phyloP scores from a whole-genome alignment of 176 grass and related monocot genomes.

The Aegilops sharonensis region DNA sequence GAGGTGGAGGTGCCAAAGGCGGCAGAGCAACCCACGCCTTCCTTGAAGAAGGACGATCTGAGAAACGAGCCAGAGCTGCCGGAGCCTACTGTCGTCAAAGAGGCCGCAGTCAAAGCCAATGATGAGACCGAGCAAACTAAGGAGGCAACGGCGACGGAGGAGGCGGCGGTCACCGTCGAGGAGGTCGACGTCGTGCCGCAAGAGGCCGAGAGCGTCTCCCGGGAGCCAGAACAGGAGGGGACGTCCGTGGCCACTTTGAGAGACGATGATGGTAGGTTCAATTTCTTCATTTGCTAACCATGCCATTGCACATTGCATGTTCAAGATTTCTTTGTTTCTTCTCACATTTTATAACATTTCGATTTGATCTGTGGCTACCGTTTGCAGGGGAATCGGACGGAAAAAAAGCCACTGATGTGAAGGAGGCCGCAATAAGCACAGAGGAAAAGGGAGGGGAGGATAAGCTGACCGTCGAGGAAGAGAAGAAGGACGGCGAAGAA shows the following conservation, averaged over 20 bases:
- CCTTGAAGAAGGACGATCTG: conserved; percentile 22
- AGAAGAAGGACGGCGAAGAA: background rate
- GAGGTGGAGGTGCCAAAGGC: background rate
- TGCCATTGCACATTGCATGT: background rate
- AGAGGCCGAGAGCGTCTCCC: background rate
- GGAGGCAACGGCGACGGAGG: background rate
- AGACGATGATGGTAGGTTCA: conserved; percentile 22
- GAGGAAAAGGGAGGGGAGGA: conserved; percentile 17
- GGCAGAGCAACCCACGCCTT: conserved; percentile 19
- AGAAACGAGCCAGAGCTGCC: conserved; percentile 8
- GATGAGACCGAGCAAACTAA: background rate
- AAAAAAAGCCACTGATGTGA: conserved; percentile 9
- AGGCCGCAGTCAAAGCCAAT: background rate
- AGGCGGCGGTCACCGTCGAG: background rate
- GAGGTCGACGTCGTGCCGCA: conserved; percentile 7
- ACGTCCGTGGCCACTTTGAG: conserved; percentile 17
- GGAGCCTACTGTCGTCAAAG: background rate
- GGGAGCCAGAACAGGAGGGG: background rate
- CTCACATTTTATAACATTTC: background rate
- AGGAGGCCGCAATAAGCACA: conserved; percentile 9
- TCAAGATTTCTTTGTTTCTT: background rate
- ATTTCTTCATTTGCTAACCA: conserved; percentile 9
- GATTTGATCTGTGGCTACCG: background rate
- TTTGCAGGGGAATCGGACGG: conserved; percentile 46
- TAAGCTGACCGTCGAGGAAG: background rate